A percentile compares a stretch with the other conserved stretches of the same genome.
phyloP scores from a whole-genome alignment of 2,329 filamentous ascomycete species.

The Pleomassaria siparia region DNA sequence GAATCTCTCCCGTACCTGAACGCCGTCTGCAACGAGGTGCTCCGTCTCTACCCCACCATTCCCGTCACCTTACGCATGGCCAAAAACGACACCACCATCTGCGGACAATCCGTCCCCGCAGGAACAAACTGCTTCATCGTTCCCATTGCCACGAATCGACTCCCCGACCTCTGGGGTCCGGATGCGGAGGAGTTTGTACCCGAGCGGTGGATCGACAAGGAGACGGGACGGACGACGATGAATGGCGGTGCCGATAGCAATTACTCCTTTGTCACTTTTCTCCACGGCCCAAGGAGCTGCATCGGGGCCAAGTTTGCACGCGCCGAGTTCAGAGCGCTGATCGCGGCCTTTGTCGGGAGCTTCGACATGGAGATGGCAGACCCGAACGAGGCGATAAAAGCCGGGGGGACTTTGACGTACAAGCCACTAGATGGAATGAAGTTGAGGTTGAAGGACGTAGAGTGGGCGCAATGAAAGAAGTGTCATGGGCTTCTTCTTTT shows the following conservation, averaged over 20 bases:
- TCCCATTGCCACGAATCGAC: slow-evolving; percentile 48
- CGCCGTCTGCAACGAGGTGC: slow-evolving; percentile 48
- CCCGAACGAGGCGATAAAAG: slow-evolving; percentile 28
- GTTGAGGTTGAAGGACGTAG: slow-evolving; percentile 30
- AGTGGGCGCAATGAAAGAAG: slow-evolving; percentile 13
- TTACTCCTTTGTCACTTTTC: slow-evolving; percentile 46
- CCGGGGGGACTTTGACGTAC: slow-evolving; percentile 40
- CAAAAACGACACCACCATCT: slow-evolving; percentile 34
- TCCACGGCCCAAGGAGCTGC: slow-evolving; percentile 46
- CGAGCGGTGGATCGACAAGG: slow-evolving; percentile 49
- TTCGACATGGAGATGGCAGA: slow-evolving; percentile 41
- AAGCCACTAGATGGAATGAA: slow-evolving; percentile 44
- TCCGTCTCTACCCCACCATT: slow-evolving; percentile 44
- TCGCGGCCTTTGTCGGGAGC: slow-evolving; percentile 37
- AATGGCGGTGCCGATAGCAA: slow-evolving; percentile 43
- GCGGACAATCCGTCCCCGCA: slow-evolving; percentile 41
- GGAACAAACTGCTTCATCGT: slow-evolving; percentile 43
- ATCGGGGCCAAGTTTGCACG: slow-evolving; percentile 43
- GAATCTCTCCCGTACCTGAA: slow-evolving; percentile 51
- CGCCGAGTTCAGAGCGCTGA: slow-evolving; percentile 38
- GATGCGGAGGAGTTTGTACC: slow-evolving; percentile 47
- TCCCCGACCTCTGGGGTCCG: slow-evolving; percentile 46
- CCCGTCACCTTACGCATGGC: slow-evolving; percentile 36
- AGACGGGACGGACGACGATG: slow-evolving; percentile 42
- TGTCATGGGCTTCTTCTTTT: neutral